Percentiles rank a stretch among this genome's conserved stretches.
phyloP scores from a whole-genome alignment of 352 stramenopile species.

The Pythium aristosporum region DNA sequence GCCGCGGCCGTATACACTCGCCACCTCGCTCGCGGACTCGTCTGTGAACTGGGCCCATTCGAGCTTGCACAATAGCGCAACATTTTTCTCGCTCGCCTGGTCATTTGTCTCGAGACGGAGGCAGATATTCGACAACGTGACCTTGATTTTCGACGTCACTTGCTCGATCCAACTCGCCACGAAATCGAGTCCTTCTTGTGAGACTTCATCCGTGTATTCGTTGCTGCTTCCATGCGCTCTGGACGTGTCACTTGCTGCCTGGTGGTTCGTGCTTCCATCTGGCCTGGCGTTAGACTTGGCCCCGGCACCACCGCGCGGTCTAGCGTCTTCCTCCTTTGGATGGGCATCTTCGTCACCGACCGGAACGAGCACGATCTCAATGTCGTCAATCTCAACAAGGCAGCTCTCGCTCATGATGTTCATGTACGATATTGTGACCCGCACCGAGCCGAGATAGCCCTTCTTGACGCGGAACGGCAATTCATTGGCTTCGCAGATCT shows the following conservation, averaged over 20 bases:
- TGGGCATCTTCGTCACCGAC: slow-evolving; percentile 20
- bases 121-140: slow-evolving; percentile 87
- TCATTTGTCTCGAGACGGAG: slow-evolving; percentile 69
- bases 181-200: slow-evolving; percentile 89
- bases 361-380: slow-evolving; percentile 85
- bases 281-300: background rate
- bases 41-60: slow-evolving; percentile 85
- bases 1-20: slow-evolving; percentile 60
- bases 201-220: slow-evolving; percentile 73
- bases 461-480: slow-evolving; percentile 86
- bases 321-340: slow-evolving; percentile 6
- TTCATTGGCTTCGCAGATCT: slow-evolving; percentile 63
- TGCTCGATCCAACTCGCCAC: slow-evolving; percentile 90
- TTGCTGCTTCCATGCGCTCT: slow-evolving; percentile 9
- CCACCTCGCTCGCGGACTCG: slow-evolving; percentile 74
- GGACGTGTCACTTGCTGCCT: background rate
- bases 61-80: slow-evolving; percentile 70
- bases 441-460: slow-evolving; percentile 82
- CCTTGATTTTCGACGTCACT: slow-evolving; percentile 89
- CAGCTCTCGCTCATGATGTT: slow-evolving; percentile 90
- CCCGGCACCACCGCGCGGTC: background rate
- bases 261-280: background rate
- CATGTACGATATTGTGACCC: slow-evolving; percentile 82
- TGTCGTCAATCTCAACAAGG: slow-evolving; percentile 84
- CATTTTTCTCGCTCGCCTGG: slow-evolving; percentile 53